Evolutionary conservation across 2,329 filamentous ascomycete genomes (phyloP).

Genomic region (Cryphonectria nitschkei): DNA sequence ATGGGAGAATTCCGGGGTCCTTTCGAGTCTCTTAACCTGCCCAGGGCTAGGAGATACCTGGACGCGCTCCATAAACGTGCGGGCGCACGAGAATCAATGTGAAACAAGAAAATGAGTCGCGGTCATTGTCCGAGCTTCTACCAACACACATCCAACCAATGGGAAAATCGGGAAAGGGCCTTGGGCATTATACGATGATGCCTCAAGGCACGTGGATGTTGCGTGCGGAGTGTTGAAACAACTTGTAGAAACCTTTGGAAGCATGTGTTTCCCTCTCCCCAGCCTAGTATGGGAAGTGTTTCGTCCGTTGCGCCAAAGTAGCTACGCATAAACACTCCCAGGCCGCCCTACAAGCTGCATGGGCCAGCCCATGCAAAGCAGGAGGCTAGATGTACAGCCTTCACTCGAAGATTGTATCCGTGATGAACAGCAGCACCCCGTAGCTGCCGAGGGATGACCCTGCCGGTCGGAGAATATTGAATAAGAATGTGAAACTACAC

Average conservation of each 20-base stretch:
- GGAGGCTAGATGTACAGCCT: not conserved
- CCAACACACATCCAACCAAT: not conserved
- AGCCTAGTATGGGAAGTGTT: not conserved
- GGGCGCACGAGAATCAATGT: not conserved
- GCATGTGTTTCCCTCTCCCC: not conserved
- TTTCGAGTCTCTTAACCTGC: not conserved
- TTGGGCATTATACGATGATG: not conserved
- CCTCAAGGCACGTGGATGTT: not conserved
- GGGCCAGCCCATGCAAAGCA: not conserved
- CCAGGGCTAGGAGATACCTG: not conserved
- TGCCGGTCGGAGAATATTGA: not conserved
- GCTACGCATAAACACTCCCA: not conserved
- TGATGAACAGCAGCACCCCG: not conserved
- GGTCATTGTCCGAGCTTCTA: not conserved
- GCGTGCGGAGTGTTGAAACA: not conserved
- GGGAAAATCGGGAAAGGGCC: not conserved
- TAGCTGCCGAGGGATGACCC: not conserved
- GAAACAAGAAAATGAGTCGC: not conserved
- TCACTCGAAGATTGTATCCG: not conserved
- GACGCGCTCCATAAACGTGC: not conserved
- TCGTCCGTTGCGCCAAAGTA: not conserved
- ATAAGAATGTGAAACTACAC: conserved; percentile 3
- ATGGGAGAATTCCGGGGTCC: not conserved
- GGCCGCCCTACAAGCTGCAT: not conserved
- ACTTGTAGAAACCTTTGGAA: too few relatives aligned